Conservation (phyloP, 164 flowering plant species). For the Umbilicus rupestris region DNA sequence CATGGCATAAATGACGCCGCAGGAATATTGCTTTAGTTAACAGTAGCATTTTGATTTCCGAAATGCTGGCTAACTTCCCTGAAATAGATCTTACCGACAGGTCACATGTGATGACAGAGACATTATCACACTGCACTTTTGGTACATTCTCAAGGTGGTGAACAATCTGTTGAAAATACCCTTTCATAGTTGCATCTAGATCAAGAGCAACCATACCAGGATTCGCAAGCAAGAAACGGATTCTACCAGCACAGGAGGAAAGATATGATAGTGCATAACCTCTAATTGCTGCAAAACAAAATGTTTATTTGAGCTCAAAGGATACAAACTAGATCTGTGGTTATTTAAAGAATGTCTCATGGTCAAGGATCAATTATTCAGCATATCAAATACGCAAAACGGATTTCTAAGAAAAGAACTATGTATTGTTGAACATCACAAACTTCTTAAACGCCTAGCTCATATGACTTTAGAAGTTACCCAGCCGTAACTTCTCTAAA, state of each 20-base stretch:
- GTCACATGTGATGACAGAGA: slow-evolving; percentile 74
- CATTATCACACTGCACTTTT: slow-evolving; percentile 83
- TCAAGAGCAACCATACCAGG: slow-evolving; percentile 99
- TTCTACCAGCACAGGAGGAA: slow-evolving; percentile 89
- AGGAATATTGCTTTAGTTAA: background rate
- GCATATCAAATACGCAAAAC: background rate
- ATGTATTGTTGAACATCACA: too few species aligned
- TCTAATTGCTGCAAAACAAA: slow-evolving; percentile 67
- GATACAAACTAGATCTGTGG: background rate
- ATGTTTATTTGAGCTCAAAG: background rate
- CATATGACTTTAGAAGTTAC: too few species aligned
- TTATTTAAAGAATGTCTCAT: background rate
- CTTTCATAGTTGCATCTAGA: slow-evolving; percentile 65
- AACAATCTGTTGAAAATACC: slow-evolving; percentile 76
- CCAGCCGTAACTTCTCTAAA: background rate
- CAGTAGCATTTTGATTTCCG: background rate
- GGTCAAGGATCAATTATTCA: background rate
- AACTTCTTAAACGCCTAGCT: too few species aligned
- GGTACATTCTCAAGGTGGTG: slow-evolving; percentile 89
- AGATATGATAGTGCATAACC: slow-evolving; percentile 93
- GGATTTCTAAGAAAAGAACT: too few species aligned
- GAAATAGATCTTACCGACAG: slow-evolving; percentile 63
- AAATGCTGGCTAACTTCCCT: background rate
- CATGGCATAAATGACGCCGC: background rate
- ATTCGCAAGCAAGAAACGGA: slow-evolving; percentile 81